Base-by-base conservation (phyloP, 2,329 filamentous ascomycete species). In the Proliferodiscus dingleyae region DNA sequence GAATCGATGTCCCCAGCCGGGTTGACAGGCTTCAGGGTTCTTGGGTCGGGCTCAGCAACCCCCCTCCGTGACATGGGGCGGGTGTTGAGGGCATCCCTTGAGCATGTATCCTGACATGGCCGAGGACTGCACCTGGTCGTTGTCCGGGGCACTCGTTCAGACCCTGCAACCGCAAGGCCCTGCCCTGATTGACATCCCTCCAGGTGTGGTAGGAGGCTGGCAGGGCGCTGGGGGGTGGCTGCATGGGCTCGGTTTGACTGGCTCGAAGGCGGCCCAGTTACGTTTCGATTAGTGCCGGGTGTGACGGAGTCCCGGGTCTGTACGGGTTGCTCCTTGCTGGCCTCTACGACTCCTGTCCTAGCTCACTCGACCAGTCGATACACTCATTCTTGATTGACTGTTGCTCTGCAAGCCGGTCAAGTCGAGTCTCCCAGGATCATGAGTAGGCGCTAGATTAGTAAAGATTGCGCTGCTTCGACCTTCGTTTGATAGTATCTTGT, bases 261-360 rank as follows among this genome's bases (percentile, higher is more conserved):
- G 21, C 24, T 28, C 28, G 30, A 29, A 16, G 39, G 32, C 16
- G 32, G 29, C 7, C 29, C 13, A n/a, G 39, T 46, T 43, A 44
- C 40, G 47, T 41, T 46, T 48, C 43, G 32, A 41, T 47, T 41
- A 45, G 34, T 32, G 34, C 26, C 39, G 30, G 43, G 32, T 23
- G 23, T 26, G 6, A 11, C 24, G 6, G 6, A 6, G 11, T n/a
- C n/a, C n/a, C n/a, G n/a, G n/a, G n/a, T n/a, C n/a, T n/a, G n/a
- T n/a, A n/a, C n/a, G 24, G 24, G 24, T 26, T 26, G 24, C 6
- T 26, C 24, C 29, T 40, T 29, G 18, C n/a, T n/a, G n/a, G n/a
- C n/a, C n/a, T n/a, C n/a, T n/a, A n/a, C n/a, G n/a, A n/a, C n/a
- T n/a, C n/a, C n/a, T n/a, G n/a, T n/a, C n/a, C n/a, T n/a, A n/a